phyloP scores from a whole-genome alignment of 371 early-diverging fungal species.

The Agmasoma carcini region DNA sequence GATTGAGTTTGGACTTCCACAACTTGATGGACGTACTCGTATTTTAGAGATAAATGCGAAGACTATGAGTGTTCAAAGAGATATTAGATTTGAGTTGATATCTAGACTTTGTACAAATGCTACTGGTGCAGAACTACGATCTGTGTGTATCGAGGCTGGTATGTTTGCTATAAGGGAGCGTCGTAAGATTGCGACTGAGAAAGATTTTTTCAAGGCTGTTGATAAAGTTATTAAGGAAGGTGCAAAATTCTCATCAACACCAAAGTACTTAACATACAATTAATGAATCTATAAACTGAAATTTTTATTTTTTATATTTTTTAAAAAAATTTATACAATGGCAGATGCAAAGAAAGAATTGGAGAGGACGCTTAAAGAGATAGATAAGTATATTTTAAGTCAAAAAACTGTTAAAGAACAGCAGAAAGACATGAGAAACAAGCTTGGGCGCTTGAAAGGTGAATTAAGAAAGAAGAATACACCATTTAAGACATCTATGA shows the following conservation, averaged over 20 bases:
- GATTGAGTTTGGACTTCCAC: slow-evolving; percentile 89
- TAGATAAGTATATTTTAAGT: slow-evolving; percentile 5
- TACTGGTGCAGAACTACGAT: slow-evolving; percentile 81
- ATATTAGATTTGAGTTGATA: slow-evolving; percentile 89
- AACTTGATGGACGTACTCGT: slow-evolving; percentile 70
- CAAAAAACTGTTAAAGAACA: slow-evolving; percentile 4
- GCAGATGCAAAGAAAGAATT: neutral
- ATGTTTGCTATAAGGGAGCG: slow-evolving; percentile 98
- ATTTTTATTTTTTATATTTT: too few species aligned
- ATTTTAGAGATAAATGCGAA: slow-evolving; percentile 96
- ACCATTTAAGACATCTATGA: slow-evolving; percentile 5
- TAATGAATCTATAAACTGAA: too few species aligned
- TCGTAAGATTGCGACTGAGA: slow-evolving; percentile 93
- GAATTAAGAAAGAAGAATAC: slow-evolving; percentile 6
- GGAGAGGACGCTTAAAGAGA: neutral
- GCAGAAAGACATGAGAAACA: slow-evolving; percentile 7
- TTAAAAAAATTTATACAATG: neutral
- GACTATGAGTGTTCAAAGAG: slow-evolving; percentile 81
- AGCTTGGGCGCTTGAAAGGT: slow-evolving; percentile 11
- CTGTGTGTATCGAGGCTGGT: slow-evolving; percentile 98
- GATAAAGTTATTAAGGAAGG: slow-evolving; percentile 97
- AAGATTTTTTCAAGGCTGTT: slow-evolving; percentile 95
- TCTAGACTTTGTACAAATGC: slow-evolving; percentile 94
- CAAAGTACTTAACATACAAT: slow-evolving; percentile 61
- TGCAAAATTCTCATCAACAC: slow-evolving; percentile 82